Percentiles rank a stretch among this genome's conserved stretches.
Conservation (phyloP, 106 monocot genomes). For the Vanilla planifolia region DNA sequence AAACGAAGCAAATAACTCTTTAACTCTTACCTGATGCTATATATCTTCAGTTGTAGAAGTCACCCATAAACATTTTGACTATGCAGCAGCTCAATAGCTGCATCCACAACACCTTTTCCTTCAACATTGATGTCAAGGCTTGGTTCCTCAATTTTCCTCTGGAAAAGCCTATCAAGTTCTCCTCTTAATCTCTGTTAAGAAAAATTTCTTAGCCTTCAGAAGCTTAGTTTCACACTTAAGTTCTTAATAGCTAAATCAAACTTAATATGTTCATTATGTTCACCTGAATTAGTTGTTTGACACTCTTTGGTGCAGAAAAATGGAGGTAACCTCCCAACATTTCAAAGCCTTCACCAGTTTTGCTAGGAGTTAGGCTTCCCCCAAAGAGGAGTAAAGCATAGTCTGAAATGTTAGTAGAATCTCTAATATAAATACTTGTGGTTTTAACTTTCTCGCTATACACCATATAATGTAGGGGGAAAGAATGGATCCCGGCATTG, state of each 20-base stretch:
- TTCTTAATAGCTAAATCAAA: no score
- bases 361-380: conserved; percentile 53
- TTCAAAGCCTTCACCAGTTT: conserved; percentile 73
- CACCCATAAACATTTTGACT: conserved; percentile 25
- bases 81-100: conserved; percentile 77
- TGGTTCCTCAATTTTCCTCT: conserved; percentile 72
- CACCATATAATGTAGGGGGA: conserved; percentile 91
- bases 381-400: conserved; percentile 95
- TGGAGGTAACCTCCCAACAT: conserved; percentile 98
- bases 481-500: conserved; percentile 67
- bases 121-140: conserved; percentile 47
- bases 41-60: no score
- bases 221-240: no score
- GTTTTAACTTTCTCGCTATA: conserved; percentile 97
- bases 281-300: conserved; percentile 87
- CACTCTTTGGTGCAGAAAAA: conserved; percentile 78
- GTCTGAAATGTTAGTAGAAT: conserved; percentile 95
- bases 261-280: no score
- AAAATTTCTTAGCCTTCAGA: no score
- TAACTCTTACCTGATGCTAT: no score
- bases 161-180: conserved; percentile 74
- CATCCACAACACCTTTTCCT: conserved; percentile 63
- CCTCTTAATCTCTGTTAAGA: conserved; percentile 61
- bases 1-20: no score
- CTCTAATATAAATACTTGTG: conserved; percentile 74